Evolutionary conservation across 202 grass and related monocot genomes (phyloP).

Genomic region (Musa balbisiana): DNA sequence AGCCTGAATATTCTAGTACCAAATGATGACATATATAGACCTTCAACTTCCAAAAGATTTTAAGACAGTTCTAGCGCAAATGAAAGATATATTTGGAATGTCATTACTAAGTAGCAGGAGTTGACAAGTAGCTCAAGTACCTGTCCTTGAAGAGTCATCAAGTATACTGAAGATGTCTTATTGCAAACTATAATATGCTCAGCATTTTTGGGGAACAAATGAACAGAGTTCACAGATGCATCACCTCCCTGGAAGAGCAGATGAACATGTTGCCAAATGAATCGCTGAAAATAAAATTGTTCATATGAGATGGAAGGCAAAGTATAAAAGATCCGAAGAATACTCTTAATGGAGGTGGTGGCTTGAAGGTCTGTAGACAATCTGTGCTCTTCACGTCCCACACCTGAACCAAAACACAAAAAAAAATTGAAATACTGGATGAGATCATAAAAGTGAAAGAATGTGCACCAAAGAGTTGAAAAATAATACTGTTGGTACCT

Average conservation of each 20-base stretch:
- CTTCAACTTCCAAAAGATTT: too few species aligned
- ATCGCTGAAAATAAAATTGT: constrained; percentile 21
- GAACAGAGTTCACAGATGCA: constrained; percentile 82
- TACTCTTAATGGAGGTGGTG: constrained; percentile 93
- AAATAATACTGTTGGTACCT: constrained; percentile 43
- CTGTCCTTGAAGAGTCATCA: constrained; percentile 98
- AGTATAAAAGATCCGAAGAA: constrained; percentile 7
- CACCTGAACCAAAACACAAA: constrained; percentile 35
- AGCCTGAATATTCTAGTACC: not conserved
- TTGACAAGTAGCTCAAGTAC: constrained; percentile 25
- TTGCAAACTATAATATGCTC: constrained; percentile 97
- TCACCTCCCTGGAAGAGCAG: constrained; percentile 70
- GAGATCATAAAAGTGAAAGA: constrained; percentile 8
- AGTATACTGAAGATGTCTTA: constrained; percentile 82
- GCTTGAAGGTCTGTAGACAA: constrained; percentile 93
- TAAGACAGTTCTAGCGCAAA: too few species aligned
- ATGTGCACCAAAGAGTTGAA: constrained; percentile 20
- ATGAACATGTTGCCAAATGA: constrained; percentile 7
- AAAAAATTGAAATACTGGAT: not conserved
- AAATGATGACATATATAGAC: constrained; percentile 1
- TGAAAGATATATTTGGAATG: not conserved
- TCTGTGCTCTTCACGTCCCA: constrained; percentile 98
- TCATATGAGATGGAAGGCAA: not conserved
- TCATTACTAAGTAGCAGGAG: not conserved
- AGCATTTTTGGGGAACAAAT: constrained; percentile 86